Evolutionary conservation across 129 eudicot genomes (phyloP).

Genomic region (Arctium lappa): DNA sequence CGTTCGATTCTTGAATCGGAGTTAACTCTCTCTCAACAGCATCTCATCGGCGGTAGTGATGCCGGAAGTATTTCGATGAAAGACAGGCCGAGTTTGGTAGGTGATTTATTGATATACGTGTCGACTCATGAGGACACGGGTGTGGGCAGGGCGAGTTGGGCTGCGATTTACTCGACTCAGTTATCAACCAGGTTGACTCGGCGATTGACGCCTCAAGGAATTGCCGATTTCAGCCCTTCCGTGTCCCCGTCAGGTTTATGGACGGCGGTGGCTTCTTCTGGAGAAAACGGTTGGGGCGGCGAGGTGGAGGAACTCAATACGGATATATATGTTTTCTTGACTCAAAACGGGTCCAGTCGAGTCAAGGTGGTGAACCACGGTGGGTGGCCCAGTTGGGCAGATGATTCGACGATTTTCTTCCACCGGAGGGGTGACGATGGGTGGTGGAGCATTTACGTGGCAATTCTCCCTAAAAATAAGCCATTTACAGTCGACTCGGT

Average conservation of each 20-base stretch:
- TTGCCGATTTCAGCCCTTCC: slow-evolving; percentile 91
- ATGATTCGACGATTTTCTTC: slow-evolving; percentile 60
- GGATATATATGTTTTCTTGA: slow-evolving; percentile 74
- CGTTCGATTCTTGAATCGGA: slow-evolving; percentile 38
- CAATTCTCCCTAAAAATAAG: slow-evolving; percentile 28
- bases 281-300: slow-evolving; percentile 71
- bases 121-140: slow-evolving; percentile 82
- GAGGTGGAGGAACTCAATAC: slow-evolving; percentile 77
- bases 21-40: slow-evolving; percentile 42
- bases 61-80: slow-evolving; percentile 55
- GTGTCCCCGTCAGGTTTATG: slow-evolving; percentile 78
- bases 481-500: slow-evolving; percentile 45
- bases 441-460: slow-evolving; percentile 84
- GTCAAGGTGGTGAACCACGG: slow-evolving; percentile 89
- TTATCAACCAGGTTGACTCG: slow-evolving; percentile 53
- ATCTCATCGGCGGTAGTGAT: slow-evolving; percentile 29
- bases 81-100: slow-evolving; percentile 77
- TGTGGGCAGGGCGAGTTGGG: slow-evolving; percentile 78
- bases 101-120: slow-evolving; percentile 60
- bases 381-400: slow-evolving; percentile 98
- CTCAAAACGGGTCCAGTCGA: slow-evolving; percentile 68
- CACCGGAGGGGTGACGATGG: slow-evolving; percentile 77
- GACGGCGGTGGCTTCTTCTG: slow-evolving; percentile 85
- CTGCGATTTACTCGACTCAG: slow-evolving; percentile 82
- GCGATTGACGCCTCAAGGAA: slow-evolving; percentile 70